Evolutionary conservation across 176 grass and related monocot genomes (phyloP).

Genomic region (Juncus effusus): DNA sequence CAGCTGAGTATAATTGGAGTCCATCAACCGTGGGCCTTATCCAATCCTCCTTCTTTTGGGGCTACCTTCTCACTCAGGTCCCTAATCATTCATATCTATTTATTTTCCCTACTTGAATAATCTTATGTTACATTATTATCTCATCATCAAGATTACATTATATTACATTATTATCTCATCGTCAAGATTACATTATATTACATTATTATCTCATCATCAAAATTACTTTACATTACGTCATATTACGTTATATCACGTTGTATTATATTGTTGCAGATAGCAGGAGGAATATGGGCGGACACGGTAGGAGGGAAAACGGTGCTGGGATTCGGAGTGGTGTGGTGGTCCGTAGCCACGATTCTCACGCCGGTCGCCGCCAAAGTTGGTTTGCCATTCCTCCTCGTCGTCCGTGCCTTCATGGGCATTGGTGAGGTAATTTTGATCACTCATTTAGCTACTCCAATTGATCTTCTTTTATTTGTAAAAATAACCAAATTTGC

Average conservation of each 20-base stretch:
- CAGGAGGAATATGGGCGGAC: constrained; percentile 97
- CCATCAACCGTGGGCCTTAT: constrained; percentile 84
- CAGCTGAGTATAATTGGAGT: constrained; percentile 81
- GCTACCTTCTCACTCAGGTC: constrained; percentile 96
- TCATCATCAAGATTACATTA: no score
- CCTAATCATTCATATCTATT: background rate
- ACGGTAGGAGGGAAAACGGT: constrained; percentile 89
- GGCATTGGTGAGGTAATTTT: constrained; percentile 78
- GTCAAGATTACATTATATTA: background rate
- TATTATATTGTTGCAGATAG: constrained; percentile 45
- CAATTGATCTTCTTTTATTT: no score
- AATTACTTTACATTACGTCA: background rate
- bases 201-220: background rate
- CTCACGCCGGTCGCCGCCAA: constrained; percentile 82
- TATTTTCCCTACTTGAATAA: background rate
- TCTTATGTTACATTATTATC: background rate
- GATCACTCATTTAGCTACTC: no score
- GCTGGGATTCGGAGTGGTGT: constrained; percentile 77
- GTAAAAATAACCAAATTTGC: no score
- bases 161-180: background rate
- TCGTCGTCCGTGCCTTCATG: constrained; percentile 86
- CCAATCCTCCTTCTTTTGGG: constrained; percentile 98
- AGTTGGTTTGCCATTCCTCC: constrained; percentile 82
- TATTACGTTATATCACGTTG: background rate
- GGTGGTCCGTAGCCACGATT: constrained; percentile 91